A percentile compares a stretch with the other conserved stretches of the same genome.
Conservation (phyloP, 257 asterid species). For the Striga asiatica region DNA sequence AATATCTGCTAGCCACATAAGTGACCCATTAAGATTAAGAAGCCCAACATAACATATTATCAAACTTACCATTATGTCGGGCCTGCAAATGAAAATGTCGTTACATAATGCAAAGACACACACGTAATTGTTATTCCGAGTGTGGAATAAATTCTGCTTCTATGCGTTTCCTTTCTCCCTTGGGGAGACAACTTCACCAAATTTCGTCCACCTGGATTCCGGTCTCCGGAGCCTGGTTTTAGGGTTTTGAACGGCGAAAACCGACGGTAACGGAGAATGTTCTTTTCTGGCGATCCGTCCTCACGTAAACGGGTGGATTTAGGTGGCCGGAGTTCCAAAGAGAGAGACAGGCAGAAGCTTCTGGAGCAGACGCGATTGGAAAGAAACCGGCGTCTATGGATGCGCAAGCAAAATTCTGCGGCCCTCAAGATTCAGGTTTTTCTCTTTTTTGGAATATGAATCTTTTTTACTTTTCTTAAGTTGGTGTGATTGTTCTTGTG, state of each 20-base stretch:
- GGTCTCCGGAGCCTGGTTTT: conserved; percentile 1
- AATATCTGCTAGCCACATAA: too few species aligned
- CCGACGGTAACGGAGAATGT: conserved; percentile 27
- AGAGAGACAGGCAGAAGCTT: conserved; percentile 87
- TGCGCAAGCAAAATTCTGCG: conserved; percentile 77
- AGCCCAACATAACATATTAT: too few species aligned
- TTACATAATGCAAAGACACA: too few species aligned
- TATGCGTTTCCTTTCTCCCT: conserved; percentile 5
- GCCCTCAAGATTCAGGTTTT: conserved; percentile 79
- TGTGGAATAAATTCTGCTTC: too few species aligned
- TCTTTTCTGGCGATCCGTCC: conserved; percentile 85
- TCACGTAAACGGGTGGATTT: conserved; percentile 88
- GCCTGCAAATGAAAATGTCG: too few species aligned
- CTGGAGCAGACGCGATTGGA: conserved; percentile 83
- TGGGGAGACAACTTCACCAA: conserved; percentile 5
- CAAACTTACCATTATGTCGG: too few species aligned
- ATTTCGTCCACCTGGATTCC: conserved; percentile 15
- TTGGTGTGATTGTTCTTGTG: not conserved
- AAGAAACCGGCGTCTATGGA: conserved; percentile 57
- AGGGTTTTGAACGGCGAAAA: conserved; percentile 19
- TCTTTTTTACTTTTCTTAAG: not conserved
- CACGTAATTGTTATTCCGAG: too few species aligned
- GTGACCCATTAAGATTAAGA: too few species aligned
- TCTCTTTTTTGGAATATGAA: too few species aligned
- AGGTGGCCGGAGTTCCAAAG: conserved; percentile 96